Evolutionary conservation across 2,329 filamentous ascomycete species (phyloP), one percentile per base, ranked within the genome.

Genomic region (Penicillium sp.): DNA sequence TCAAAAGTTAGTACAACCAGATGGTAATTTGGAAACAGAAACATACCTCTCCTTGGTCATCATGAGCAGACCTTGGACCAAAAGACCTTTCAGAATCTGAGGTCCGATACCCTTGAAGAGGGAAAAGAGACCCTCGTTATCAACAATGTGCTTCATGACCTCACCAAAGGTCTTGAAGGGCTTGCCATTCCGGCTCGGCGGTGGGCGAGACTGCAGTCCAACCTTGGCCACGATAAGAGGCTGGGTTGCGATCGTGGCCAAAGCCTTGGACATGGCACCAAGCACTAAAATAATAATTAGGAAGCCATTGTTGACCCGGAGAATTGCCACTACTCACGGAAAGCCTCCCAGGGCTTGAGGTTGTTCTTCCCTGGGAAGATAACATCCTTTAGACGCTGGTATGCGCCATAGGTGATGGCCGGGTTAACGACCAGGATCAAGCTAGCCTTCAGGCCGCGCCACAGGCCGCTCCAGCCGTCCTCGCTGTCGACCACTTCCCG

Each of bases 221-320:
- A 99, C 94, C 78, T 99, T 99, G 59, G 94, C 94, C 58, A 99
- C 93, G 66, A 99, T 99, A 52, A 99, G 81, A 15, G 94, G 94
- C 72, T 99, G 94, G 8, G 94, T 99, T 51, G 82, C 86, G 61
- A 99, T 86, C 0, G 94, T 99, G 50, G 94, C 94, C 56, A 97
- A 76, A 6, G 90, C 84, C 76, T 99, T 99, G 48, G 93, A 97
- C 75, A 95, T 83, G 42, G 94, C 91, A 58, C 94, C 94, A 48
- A 99, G 85, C 29, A 95, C 91, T 94, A 55, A 16, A 35, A 56
- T 21, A 55, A 10, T 21, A 10, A 50, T 69, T 57, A 67, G 63
- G 38, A 16, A 7, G 8, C 4, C 3, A 23, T 40, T 18, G 6
- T 41, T 23, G 2, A 37, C 31, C 2, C 16, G 6, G 10, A 6